A percentile compares a stretch with the other conserved stretches of the same genome.
Evolutionary conservation across 1,139 yeast genomes (phyloP).

Genomic region (Pichia kudriavzevii): DNA sequence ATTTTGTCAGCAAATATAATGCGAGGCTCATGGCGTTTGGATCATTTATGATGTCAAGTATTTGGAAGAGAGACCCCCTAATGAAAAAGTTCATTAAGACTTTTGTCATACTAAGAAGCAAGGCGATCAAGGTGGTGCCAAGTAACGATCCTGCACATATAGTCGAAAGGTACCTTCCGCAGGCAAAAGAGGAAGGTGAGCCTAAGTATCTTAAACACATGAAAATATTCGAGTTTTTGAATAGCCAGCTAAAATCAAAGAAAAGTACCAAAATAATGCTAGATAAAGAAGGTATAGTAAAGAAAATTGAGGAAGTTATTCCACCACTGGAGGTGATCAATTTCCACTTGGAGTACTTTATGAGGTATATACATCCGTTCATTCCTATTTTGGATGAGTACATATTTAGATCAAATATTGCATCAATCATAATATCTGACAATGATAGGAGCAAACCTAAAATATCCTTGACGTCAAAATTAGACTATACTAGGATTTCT

Average conservation of each 20-base stretch:
- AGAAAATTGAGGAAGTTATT: conserved; percentile 17
- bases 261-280: conserved; percentile 2
- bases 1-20: conserved; percentile 18
- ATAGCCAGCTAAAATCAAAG: conserved; percentile 10
- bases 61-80: conserved; percentile 24
- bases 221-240: conserved; percentile 9
- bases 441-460: conserved; percentile 9
- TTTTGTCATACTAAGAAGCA: conserved; percentile 3
- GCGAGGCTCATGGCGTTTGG: conserved; percentile 20
- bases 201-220: too few species aligned
- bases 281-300: conserved; percentile 2
- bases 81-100: conserved; percentile 16
- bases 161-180: conserved; percentile 6
- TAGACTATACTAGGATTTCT: conserved; percentile 36
- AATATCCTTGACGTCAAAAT: conserved; percentile 27
- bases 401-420: conserved; percentile 25
- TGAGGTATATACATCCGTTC: conserved; percentile 39
- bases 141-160: conserved; percentile 1
- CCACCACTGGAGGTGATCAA: conserved; percentile 38
- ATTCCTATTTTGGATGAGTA: conserved; percentile 46
- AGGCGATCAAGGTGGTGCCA: neutral
- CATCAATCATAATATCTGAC: conserved; percentile 17
- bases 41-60: conserved; percentile 16
- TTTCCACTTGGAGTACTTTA: conserved; percentile 34
- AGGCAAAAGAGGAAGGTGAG: too few species aligned